Conservation (phyloP, 257 asterid species). For the Forsythia suspensa region DNA sequence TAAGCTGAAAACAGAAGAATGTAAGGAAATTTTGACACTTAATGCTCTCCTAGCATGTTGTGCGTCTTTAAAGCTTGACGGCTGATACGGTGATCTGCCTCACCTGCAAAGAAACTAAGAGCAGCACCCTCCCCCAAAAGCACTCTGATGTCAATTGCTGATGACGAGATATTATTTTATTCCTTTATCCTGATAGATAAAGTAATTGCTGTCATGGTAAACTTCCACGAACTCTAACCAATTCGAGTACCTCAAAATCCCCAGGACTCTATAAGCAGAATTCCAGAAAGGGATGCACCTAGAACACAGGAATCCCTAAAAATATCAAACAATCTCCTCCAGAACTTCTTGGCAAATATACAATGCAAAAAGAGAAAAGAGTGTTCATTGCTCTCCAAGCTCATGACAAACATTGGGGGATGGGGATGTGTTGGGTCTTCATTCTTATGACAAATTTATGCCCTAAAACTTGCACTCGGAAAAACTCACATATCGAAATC, state of each 20-base stretch:
- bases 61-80: neutral
- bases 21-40: neutral
- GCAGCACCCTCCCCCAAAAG: neutral
- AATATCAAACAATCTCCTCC: neutral
- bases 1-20: neutral
- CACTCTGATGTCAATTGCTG: neutral
- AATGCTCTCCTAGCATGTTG: neutral
- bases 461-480: neutral
- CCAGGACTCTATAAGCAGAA: neutral
- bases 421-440: neutral
- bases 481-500: neutral
- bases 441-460: neutral
- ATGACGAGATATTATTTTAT: neutral
- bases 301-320: neutral
- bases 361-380: neutral
- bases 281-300: neutral
- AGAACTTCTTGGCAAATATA: neutral
- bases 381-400: neutral
- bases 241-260: neutral
- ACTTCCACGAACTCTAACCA: neutral
- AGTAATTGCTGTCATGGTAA: no score
- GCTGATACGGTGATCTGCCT: neutral
- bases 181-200: no score
- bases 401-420: neutral
- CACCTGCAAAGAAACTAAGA: neutral